Percentiles rank a stretch among this genome's conserved stretches.
These are phyloP conservation scores for Aquilaria sinensis DNA, from an alignment of 345 rosid species.

Conservation along the genomic window DNA sequence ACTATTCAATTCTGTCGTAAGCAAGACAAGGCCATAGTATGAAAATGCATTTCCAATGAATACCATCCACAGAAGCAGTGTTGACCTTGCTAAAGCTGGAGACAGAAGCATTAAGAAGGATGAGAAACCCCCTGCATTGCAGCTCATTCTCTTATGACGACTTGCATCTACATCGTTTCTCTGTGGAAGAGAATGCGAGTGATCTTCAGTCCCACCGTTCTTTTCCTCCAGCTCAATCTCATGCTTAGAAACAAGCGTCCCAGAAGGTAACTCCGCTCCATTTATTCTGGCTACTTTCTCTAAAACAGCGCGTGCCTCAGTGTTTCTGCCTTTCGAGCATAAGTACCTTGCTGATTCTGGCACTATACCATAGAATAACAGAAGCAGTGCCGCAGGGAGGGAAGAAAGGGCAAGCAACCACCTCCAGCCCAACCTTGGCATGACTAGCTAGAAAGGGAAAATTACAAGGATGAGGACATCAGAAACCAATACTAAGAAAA, in stretches of 20 bases:
- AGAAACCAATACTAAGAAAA: background rate
- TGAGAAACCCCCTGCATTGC: conserved; percentile 35
- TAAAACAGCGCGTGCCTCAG: conserved; percentile 52
- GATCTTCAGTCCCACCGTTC: conserved; percentile 28
- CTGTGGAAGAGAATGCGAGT: conserved; percentile 23
- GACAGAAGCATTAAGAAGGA: conserved; percentile 52
- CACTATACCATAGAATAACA: conserved; percentile 52
- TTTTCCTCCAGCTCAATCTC: conserved; percentile 36
- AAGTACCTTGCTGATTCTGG: conserved; percentile 84
- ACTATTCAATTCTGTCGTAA: conserved; percentile 73
- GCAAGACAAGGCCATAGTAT: conserved; percentile 76
- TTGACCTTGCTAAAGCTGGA: conserved; percentile 48
- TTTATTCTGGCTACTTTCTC: conserved; percentile 52
- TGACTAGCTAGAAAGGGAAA: conserved; percentile 45
- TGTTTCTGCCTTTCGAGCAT: conserved; percentile 51
- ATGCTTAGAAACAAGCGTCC: conserved; percentile 48
- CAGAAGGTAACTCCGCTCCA: conserved; percentile 45
- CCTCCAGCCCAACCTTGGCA: conserved; percentile 80
- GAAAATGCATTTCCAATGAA: conserved; percentile 82
- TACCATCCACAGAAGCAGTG: conserved; percentile 69
- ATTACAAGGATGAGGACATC: conserved; percentile 9
- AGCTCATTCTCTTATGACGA: conserved; percentile 21
- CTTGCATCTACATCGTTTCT: conserved; percentile 19
- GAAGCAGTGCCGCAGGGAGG: conserved; percentile 61
- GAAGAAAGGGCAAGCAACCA: conserved; percentile 77